Evolutionary conservation across 257 asterid genomes (phyloP), one percentile per base, ranked within the genome.

Genomic region (Lycium ferocissimum): DNA sequence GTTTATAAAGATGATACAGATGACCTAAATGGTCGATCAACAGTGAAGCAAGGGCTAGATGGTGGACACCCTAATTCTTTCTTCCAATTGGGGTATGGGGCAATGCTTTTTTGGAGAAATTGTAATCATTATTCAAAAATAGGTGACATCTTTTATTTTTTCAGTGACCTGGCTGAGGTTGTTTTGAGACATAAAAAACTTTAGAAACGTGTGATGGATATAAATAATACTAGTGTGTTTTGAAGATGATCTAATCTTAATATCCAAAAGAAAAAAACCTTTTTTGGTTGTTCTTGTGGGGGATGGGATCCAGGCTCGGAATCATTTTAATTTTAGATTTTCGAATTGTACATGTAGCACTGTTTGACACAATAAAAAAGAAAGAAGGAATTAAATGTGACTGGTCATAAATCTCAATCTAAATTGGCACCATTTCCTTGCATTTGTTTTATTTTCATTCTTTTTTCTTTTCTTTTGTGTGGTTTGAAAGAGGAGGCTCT

Each of bases 141-240:
- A 49, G 81, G 62, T 22, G 13, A 75, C 62, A 33, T 75, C 18
- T 47, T 33, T 58, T 51, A 7, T 8, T 75, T 20, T 75, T 43
- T 15, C 3, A 75, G 61, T 75, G 81, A 49, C 75, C 49, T 67
- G 13, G 81, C 43, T 22, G 81, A 20, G 62, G 81, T 75, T 75
- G 61, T 61, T 75, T 49, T 75, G 61, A 51, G 43, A 51, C 47
- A 76, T 76, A 7, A 51, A 22, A 9, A 22, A 49, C 63, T 51
- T 76, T 76, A 11, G 8, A 76, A 76, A 49, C 62, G 62, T 76
- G 81, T 76, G 81, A 49, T 76, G 63, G 47, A 76, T 76, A 76
- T 76, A 76, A 76, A 76, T 47, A 75, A 49, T 11, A 22, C 43
- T 12, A 75, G 43, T 75, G 61, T 75, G 12, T 49, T 47, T 49